A percentile compares a stretch with the other conserved stretches of the same genome.
These are phyloP conservation scores for Collybia sordida DNA, from an alignment of 768 basidiomycete genomes.

Conservation along the genomic window DNA sequence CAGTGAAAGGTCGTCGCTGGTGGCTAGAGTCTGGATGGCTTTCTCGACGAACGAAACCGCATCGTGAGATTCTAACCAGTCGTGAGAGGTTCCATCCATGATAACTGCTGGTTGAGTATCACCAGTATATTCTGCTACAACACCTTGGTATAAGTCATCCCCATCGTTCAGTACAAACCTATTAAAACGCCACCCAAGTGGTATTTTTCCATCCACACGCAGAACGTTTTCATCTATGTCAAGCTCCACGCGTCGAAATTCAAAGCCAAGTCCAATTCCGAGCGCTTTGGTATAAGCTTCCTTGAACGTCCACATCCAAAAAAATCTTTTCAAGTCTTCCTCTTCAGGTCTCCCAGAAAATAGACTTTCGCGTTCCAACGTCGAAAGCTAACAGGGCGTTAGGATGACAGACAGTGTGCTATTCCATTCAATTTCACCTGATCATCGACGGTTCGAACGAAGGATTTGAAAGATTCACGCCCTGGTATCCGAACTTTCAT, in stretches of 20 bases:
- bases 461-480: slow-evolving; percentile 54
- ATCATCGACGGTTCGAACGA: slow-evolving; percentile 63
- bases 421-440: slow-evolving; percentile 42
- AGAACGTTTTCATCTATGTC: slow-evolving; percentile 51
- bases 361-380: slow-evolving; percentile 38
- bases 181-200: slow-evolving; percentile 67
- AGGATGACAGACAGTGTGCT: neutral
- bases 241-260: slow-evolving; percentile 76
- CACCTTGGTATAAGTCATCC: slow-evolving; percentile 60
- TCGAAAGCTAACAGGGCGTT: slow-evolving; percentile 35
- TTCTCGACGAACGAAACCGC: slow-evolving; percentile 49
- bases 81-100: slow-evolving; percentile 27
- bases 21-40: slow-evolving; percentile 40
- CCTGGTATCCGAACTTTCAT: slow-evolving; percentile 74
- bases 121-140: slow-evolving; percentile 62
- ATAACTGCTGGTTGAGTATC: slow-evolving; percentile 32
- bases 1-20: slow-evolving; percentile 1
- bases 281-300: slow-evolving; percentile 91
- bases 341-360: slow-evolving; percentile 39
- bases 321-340: slow-evolving; percentile 63
- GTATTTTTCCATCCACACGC: slow-evolving; percentile 55
- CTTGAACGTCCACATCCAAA: slow-evolving; percentile 88
- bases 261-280: slow-evolving; percentile 80
- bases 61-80: slow-evolving; percentile 43
- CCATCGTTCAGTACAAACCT: slow-evolving; percentile 54